These are phyloP conservation scores for Phlebiopsis flavidoalba DNA, from an alignment of 768 basidiomycete genomes.

Conservation along the genomic window DNA sequence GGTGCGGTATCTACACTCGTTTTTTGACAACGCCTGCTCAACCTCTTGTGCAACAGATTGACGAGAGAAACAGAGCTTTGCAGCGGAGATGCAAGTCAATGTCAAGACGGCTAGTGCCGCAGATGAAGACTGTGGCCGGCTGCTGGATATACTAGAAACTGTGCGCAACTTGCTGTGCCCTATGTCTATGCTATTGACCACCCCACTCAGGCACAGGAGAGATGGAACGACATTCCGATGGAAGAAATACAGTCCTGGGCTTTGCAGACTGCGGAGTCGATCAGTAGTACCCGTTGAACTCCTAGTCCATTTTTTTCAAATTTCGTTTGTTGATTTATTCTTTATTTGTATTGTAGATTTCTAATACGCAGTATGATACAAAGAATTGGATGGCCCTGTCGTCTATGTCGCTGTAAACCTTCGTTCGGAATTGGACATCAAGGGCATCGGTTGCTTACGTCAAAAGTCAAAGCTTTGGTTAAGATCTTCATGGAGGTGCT, in stretches of 20 bases:
- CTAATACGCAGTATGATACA: neutral
- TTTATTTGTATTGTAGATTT: neutral
- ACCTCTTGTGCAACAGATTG: conserved; percentile 39
- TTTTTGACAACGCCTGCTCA: neutral
- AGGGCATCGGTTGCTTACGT: conserved; percentile 4
- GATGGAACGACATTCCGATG: conserved; percentile 51
- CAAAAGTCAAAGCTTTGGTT: conserved; percentile 83
- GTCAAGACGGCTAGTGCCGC: conserved; percentile 39
- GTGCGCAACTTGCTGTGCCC: conserved; percentile 25
- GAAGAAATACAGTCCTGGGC: conserved; percentile 54
- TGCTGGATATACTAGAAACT: conserved; percentile 50
- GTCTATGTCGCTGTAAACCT: too few species aligned
- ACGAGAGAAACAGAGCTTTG: conserved; percentile 47
- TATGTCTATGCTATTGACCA: neutral
- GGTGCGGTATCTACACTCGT: conserved; percentile 20
- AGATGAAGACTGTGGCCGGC: conserved; percentile 38
- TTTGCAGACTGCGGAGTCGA: conserved; percentile 32
- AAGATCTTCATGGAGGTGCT: conserved; percentile 80
- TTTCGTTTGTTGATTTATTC: neutral
- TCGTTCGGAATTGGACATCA: too few species aligned
- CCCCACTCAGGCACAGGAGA: conserved; percentile 35
- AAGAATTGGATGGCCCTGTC: neutral
- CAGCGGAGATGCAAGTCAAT: conserved; percentile 47
- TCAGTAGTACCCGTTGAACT: conserved; percentile 46
- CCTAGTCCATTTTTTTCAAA: neutral